A percentile compares a stretch with the other conserved stretches of the same genome.
These are phyloP conservation scores for Podosphaera fusca DNA, from an alignment of 2,329 filamentous ascomycete genomes.

Conservation along the genomic window DNA sequence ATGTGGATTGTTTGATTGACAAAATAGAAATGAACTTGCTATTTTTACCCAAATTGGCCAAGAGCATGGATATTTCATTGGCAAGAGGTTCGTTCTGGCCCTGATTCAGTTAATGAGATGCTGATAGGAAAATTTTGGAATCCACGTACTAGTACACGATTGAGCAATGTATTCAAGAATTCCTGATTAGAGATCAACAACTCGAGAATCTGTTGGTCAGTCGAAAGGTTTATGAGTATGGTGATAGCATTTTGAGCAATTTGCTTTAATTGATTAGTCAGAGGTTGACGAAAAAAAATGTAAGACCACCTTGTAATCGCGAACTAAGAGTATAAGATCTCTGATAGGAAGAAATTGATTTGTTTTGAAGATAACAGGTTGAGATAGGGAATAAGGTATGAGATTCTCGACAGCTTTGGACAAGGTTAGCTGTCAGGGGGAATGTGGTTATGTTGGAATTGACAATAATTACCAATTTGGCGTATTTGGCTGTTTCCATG, in stretches of 20 bases:
- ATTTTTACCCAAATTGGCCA: slow-evolving; percentile 76
- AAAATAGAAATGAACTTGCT: slow-evolving; percentile 48
- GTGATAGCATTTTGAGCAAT: slow-evolving; percentile 86
- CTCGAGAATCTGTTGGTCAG: slow-evolving; percentile 53
- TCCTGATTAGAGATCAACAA: slow-evolving; percentile 53
- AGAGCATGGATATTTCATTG: slow-evolving; percentile 69
- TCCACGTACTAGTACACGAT: slow-evolving; percentile 51
- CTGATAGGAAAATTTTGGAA: slow-evolving; percentile 8
- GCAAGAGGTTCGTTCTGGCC: slow-evolving; percentile 56
- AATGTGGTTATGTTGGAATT: slow-evolving; percentile 1
- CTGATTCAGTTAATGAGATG: slow-evolving; percentile 18
- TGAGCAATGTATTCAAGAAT: slow-evolving; percentile 54
- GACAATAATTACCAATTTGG: slow-evolving; percentile 36
- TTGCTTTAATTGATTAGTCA: slow-evolving; percentile 26
- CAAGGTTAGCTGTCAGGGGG: slow-evolving; percentile 7
- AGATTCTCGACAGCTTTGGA: slow-evolving; percentile 56
- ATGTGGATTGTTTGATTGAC: slow-evolving; percentile 40
- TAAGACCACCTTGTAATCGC: slow-evolving; percentile 51
- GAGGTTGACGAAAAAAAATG: neutral
- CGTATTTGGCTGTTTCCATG: slow-evolving; percentile 82
- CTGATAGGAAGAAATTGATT: slow-evolving; percentile 57
- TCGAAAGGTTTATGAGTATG: slow-evolving; percentile 69
- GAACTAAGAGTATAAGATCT: slow-evolving; percentile 67
- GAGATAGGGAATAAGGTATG: slow-evolving; percentile 52
- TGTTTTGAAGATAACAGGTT: slow-evolving; percentile 65